Percentiles rank a stretch among this genome's conserved stretches.
These are phyloP conservation scores for Talaromyces sp. DNA, from an alignment of 2,329 filamentous ascomycete species.

Conservation along the genomic window DNA sequence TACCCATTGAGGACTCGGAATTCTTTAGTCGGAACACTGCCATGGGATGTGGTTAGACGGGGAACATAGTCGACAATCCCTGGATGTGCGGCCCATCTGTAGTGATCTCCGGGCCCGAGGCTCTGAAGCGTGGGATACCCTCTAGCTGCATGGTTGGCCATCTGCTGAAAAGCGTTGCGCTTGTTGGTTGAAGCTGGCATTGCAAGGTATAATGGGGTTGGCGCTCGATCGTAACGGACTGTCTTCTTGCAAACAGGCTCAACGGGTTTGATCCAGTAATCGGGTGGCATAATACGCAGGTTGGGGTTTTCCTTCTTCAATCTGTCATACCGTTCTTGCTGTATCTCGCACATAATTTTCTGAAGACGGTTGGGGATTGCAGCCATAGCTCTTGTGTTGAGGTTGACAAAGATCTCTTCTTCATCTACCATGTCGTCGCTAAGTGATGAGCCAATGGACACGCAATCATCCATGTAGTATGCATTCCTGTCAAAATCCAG, in stretches of 20 bases:
- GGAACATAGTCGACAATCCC: not conserved
- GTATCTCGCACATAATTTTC: conserved; percentile 28
- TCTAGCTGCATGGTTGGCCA: not conserved
- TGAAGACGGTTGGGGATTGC: conserved; percentile 28
- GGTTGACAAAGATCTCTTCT: conserved; percentile 29
- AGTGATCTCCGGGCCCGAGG: conserved; percentile 8
- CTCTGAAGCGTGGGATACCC: conserved; percentile 9
- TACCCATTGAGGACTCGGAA: conserved; percentile 14
- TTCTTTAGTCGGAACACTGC: not conserved
- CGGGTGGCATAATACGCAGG: conserved; percentile 22
- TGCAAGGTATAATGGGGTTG: conserved; percentile 16
- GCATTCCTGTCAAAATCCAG: not conserved
- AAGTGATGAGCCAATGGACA: conserved; percentile 3
- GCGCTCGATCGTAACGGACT: not conserved
- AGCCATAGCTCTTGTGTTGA: conserved; percentile 28
- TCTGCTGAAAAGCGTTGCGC: not conserved
- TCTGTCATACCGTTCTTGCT: conserved; percentile 24
- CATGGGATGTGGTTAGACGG: not conserved
- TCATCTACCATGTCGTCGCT: conserved; percentile 22
- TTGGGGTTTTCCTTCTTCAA: conserved; percentile 19
- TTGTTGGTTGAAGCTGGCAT: not conserved
- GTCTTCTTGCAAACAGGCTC: conserved; percentile 1
- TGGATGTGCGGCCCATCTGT: conserved; percentile 11
- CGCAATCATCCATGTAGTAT: conserved; percentile 10
- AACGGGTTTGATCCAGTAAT: conserved; percentile 16